phyloP scores from a whole-genome alignment of 2,329 filamentous ascomycete species.

The Cordyceps fumosorosea region DNA sequence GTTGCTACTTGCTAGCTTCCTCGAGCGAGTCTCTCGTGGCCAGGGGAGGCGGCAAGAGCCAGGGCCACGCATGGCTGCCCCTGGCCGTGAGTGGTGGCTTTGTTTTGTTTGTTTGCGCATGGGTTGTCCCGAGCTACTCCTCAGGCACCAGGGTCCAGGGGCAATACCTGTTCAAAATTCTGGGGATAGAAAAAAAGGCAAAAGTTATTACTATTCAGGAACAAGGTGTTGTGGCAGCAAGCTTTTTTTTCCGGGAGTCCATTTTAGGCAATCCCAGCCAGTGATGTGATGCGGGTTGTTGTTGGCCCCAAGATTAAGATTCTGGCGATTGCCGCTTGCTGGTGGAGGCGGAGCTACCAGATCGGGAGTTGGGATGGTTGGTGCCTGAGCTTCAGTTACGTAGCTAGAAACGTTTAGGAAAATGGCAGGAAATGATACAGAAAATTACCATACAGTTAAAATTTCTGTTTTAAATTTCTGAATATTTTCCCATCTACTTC shows the following conservation, averaged over 20 bases:
- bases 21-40: neutral
- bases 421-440: neutral
- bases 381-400: neutral
- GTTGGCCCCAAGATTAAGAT: neutral
- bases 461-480: neutral
- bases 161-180: neutral
- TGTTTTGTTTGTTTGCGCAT: neutral
- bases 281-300: neutral
- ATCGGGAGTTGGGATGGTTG: neutral
- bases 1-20: neutral
- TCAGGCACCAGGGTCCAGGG: neutral
- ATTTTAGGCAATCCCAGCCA: conserved; percentile 5
- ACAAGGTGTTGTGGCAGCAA: neutral
- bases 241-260: conserved; percentile 1
- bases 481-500: neutral
- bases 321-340: neutral
- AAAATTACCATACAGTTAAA: too few relatives aligned
- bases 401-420: neutral
- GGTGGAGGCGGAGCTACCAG: conserved; percentile 5
- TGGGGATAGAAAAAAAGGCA: neutral
- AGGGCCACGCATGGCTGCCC: conserved; percentile 2
- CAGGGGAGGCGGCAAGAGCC: neutral
- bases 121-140: neutral
- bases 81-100: neutral
- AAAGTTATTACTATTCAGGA: neutral